Evolutionary conservation across 2,329 filamentous ascomycete genomes (phyloP).

Genomic region (Xylariaceae sp.): DNA sequence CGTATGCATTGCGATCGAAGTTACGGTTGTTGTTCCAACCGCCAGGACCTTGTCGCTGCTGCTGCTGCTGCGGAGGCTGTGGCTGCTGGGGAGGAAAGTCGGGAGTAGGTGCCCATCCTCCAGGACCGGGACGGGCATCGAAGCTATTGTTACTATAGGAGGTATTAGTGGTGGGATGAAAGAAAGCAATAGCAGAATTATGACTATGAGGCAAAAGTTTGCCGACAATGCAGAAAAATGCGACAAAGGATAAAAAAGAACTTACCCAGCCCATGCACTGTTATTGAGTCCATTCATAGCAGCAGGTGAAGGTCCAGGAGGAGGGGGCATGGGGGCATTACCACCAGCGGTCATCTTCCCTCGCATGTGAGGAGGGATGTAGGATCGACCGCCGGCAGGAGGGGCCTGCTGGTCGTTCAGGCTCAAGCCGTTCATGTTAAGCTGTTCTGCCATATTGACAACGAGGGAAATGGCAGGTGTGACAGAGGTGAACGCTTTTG

Average conservation of each 20-base stretch:
- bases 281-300: conserved; percentile 61
- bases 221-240: conserved; percentile 1
- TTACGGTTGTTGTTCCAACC: conserved; percentile 42
- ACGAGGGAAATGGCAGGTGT: conserved; percentile 17
- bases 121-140: conserved; percentile 45
- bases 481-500: conserved; percentile 20
- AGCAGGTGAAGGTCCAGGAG: conserved; percentile 41
- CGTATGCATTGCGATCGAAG: conserved; percentile 70
- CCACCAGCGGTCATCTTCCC: conserved; percentile 52
- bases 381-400: conserved; percentile 59
- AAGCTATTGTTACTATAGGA: conserved; percentile 53
- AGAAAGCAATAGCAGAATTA: too few species aligned
- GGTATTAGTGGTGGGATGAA: conserved; percentile 1
- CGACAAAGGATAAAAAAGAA: conserved; percentile 26
- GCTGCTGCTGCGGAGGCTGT: conserved; percentile 28
- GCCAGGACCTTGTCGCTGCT: too few species aligned
- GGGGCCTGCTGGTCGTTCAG: conserved; percentile 57
- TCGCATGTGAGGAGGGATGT: conserved; percentile 87
- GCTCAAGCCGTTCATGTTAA: conserved; percentile 80
- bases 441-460: conserved; percentile 77
- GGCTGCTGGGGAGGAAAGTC: conserved; percentile 36
- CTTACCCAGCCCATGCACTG: conserved; percentile 69
- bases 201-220: too few species aligned
- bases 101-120: conserved; percentile 28
- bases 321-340: conserved; percentile 37